A percentile compares a stretch with the other conserved stretches of the same genome.
Conservation (phyloP, 768 basidiomycete species). For the Daedaleopsis nitida region DNA sequence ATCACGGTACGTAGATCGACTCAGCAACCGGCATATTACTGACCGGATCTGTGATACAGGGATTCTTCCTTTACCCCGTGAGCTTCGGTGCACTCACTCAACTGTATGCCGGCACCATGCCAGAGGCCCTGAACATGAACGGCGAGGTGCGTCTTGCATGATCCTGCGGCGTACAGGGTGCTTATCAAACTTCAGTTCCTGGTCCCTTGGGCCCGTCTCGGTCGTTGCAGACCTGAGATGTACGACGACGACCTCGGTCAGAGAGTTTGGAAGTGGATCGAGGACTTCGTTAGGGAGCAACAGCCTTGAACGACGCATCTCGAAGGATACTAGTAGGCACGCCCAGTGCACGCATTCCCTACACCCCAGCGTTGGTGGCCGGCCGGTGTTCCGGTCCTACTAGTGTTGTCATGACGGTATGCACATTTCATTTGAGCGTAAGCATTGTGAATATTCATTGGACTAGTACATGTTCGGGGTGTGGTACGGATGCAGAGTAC, state of each 20-base stretch:
- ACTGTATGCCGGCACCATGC: conserved; percentile 36
- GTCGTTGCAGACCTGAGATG: conserved; percentile 13
- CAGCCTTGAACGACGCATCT: no score
- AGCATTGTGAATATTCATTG: no score
- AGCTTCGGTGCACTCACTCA: conserved; percentile 30
- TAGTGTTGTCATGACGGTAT: no score
- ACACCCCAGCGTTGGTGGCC: no score
- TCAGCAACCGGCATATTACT: conserved; percentile 22
- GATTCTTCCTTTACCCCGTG: conserved; percentile 30
- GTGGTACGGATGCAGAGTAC: no score
- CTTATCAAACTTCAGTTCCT: no score
- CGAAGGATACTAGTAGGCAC: no score
- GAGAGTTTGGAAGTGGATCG: conserved; percentile 22
- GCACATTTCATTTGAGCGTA: no score
- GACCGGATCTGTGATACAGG: conserved; percentile 21
- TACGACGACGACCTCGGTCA: conserved; percentile 19
- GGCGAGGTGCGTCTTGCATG: conserved; percentile 37
- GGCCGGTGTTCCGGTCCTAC: no score
- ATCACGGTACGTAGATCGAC: conserved; percentile 20
- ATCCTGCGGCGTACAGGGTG: no score
- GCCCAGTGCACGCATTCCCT: no score
- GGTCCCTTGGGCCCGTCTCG: conserved; percentile 24
- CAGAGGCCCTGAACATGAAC: conserved; percentile 38
- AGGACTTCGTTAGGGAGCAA: conserved; percentile 12
- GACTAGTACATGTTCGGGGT: no score